Evolutionary conservation across 177 flowering plant genomes (phyloP).

Genomic region (Vitis hybrid): DNA sequence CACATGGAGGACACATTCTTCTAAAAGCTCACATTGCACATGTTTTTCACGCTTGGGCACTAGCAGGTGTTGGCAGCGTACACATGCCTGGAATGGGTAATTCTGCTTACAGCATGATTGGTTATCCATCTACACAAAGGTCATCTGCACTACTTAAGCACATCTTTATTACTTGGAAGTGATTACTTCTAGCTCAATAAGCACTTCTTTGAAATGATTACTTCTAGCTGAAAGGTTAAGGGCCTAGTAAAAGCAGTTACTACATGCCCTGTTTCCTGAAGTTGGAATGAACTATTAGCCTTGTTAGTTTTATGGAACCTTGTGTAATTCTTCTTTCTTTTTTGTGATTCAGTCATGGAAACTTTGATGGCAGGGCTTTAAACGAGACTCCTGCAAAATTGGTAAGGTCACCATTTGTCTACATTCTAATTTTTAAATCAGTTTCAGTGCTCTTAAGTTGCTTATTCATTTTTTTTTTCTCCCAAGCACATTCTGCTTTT

Average conservation of each 20-base stretch:
- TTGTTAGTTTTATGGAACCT: background rate
- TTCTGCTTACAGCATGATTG: slow-evolving; percentile 91
- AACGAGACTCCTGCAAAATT: slow-evolving; percentile 30
- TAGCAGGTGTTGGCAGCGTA: slow-evolving; percentile 96
- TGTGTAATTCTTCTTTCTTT: slow-evolving; percentile 4
- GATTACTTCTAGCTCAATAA: slow-evolving; percentile 24
- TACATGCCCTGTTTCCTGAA: slow-evolving; percentile 23
- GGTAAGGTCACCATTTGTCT: slow-evolving; percentile 37
- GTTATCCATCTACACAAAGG: slow-evolving; percentile 96
- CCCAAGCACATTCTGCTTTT: no score
- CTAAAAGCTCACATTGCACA: slow-evolving; percentile 87
- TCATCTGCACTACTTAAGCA: slow-evolving; percentile 93
- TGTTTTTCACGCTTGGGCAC: slow-evolving; percentile 96
- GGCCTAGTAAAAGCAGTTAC: slow-evolving; percentile 25
- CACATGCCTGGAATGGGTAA: slow-evolving; percentile 93
- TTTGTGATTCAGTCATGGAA: slow-evolving; percentile 35
- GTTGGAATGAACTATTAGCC: slow-evolving; percentile 18
- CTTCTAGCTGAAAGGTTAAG: slow-evolving; percentile 31
- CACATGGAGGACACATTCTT: slow-evolving; percentile 61
- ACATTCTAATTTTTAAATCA: background rate
- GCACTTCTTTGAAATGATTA: slow-evolving; percentile 23
- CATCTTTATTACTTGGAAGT: slow-evolving; percentile 48
- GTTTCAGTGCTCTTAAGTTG: background rate
- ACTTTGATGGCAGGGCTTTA: slow-evolving; percentile 28
- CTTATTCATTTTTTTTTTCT: background rate